phyloP scores from a whole-genome alignment of 345 rosid genomes.

The Arabidopsis thaliana region TAIR10.1 NC_003076.8:375501-376000 shows the following conservation, averaged over 20 bases:
- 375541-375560: slow-evolving; percentile 53
- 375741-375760: slow-evolving; percentile 52
- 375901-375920: slow-evolving; percentile 50
- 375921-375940: slow-evolving; percentile 62
- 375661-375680: slow-evolving; percentile 68
- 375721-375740: slow-evolving; percentile 49
- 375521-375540: slow-evolving; percentile 32
- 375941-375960: slow-evolving; percentile 73
- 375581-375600: slow-evolving; percentile 35
- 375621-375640: slow-evolving; percentile 53
- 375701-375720: slow-evolving; percentile 59
- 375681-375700: slow-evolving; percentile 79
- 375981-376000: slow-evolving; percentile 63
- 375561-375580: slow-evolving; percentile 29
- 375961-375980: slow-evolving; percentile 80
- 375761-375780: slow-evolving; percentile 49
- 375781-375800: slow-evolving; percentile 70
- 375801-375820: slow-evolving; percentile 54
- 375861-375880: slow-evolving; percentile 52
- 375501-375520: slow-evolving; percentile 28
- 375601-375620: slow-evolving; percentile 59
- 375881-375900: slow-evolving; percentile 43
- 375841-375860: slow-evolving; percentile 59
- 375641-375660: slow-evolving; percentile 58
- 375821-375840: slow-evolving; percentile 66